These are phyloP conservation scores for Epichloe amarillans DNA, from an alignment of 2,329 filamentous ascomycete species.

Conservation along the genomic window DNA sequence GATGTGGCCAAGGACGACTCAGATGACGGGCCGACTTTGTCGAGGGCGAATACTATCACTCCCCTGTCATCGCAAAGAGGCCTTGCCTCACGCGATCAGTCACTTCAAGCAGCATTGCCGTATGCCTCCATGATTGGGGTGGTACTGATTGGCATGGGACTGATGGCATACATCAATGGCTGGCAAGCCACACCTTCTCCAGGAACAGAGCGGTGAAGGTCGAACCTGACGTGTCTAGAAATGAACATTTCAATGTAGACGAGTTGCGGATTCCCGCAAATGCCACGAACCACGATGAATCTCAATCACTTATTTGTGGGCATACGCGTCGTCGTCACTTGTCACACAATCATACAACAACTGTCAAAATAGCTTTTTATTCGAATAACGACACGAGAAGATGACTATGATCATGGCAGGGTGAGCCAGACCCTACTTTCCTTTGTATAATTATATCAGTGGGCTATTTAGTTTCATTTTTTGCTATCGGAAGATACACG, in stretches of 20 bases:
- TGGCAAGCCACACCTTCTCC: constrained; percentile 44
- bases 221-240: background rate
- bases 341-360: background rate
- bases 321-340: background rate
- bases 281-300: background rate
- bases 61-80: constrained; percentile 27
- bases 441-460: constrained; percentile 6
- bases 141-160: constrained; percentile 64
- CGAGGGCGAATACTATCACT: constrained; percentile 36
- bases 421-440: constrained; percentile 5
- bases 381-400: constrained; percentile 8
- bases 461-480: background rate
- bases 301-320: background rate
- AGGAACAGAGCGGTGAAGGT: constrained; percentile 18
- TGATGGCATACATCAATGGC: constrained; percentile 79
- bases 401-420: constrained; percentile 8
- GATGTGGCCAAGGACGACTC: constrained; percentile 18
- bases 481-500: background rate
- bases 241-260: background rate
- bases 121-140: constrained; percentile 76
- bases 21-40: constrained; percentile 29
- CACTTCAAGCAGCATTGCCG: constrained; percentile 43
- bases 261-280: background rate
- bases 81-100: constrained; percentile 29
- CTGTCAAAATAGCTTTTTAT: constrained; percentile 9